Conservation (phyloP, 2,329 filamentous ascomycete genomes). For the Blastomyces emzantsi region DNA sequence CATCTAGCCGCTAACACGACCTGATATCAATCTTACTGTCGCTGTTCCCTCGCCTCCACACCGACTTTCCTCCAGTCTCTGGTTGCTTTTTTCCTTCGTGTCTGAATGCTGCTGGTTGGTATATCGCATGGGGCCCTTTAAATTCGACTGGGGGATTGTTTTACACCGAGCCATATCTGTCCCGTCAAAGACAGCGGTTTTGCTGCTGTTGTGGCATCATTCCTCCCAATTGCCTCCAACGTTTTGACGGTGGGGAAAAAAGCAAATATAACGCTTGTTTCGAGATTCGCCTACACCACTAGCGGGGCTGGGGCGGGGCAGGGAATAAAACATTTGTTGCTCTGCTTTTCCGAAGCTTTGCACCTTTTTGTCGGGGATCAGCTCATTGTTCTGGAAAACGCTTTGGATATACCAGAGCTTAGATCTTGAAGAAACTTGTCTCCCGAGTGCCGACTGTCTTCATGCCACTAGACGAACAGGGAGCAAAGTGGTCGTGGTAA, state of each 20-base stretch:
- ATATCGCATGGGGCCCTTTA: neutral
- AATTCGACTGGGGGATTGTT: neutral
- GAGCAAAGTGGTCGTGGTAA: constrained; percentile 41
- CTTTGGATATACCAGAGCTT: neutral
- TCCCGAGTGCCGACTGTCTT: neutral
- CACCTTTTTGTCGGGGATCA: neutral
- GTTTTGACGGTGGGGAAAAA: neutral
- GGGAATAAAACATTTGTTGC: neutral
- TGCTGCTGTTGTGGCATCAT: neutral
- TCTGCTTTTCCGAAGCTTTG: neutral
- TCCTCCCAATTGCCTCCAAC: neutral
- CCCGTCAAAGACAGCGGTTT: neutral
- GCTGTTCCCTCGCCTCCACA: neutral
- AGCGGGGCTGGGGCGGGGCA: constrained; percentile 1
- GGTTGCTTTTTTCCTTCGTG: neutral
- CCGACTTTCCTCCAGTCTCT: neutral
- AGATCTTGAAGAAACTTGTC: neutral
- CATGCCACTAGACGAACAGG: constrained; percentile 39
- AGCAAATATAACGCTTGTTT: constrained; percentile 3
- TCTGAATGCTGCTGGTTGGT: neutral
- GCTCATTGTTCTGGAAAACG: neutral
- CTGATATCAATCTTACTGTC: neutral
- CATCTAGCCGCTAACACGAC: too few species aligned
- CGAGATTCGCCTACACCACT: neutral
- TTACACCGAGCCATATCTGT: neutral